Evolutionary conservation across 2,329 filamentous ascomycete species (phyloP).

Genomic region (Apiospora kogelbergensis): DNA sequence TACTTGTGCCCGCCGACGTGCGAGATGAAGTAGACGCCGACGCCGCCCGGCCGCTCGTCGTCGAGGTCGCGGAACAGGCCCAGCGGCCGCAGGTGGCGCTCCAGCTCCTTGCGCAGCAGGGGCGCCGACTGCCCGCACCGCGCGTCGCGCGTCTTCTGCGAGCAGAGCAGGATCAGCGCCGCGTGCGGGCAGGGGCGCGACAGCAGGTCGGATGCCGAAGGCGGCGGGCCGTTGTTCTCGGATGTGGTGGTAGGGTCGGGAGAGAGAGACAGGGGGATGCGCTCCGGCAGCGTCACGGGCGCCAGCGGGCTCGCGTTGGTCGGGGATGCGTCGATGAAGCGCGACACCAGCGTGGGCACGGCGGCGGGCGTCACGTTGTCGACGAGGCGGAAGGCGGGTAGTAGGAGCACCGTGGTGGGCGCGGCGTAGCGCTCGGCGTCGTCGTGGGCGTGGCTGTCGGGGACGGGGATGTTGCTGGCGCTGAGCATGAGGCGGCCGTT

Average conservation of each 20-base stretch:
- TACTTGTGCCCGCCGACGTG: conserved; percentile 98
- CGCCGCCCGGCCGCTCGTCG: conserved; percentile 86
- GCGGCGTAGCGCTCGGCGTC: conserved; percentile 61
- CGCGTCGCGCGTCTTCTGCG: conserved; percentile 89
- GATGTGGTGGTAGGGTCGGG: neutral
- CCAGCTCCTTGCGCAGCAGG: conserved; percentile 82
- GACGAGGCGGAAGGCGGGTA: conserved; percentile 81
- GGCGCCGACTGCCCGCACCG: conserved; percentile 94
- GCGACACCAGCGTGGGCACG: conserved; percentile 69
- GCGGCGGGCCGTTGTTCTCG: conserved; percentile 29
- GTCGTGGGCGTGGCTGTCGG: conserved; percentile 61
- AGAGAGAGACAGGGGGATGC: conserved; percentile 26
- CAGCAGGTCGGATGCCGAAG: conserved; percentile 33
- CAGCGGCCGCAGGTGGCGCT: conserved; percentile 81
- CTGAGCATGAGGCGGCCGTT: conserved; percentile 86
- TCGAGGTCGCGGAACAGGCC: conserved; percentile 84
- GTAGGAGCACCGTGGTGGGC: conserved; percentile 77
- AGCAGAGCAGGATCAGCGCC: conserved; percentile 89
- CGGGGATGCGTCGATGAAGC: conserved; percentile 69
- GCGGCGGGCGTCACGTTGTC: conserved; percentile 78
- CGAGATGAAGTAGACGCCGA: conserved; percentile 94
- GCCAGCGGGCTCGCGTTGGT: conserved; percentile 69
- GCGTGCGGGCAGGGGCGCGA: conserved; percentile 74
- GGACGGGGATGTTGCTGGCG: conserved; percentile 86
- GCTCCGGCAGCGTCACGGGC: conserved; percentile 35